A percentile compares a stretch with the other conserved stretches of the same genome.
Evolutionary conservation across 1,139 yeast species (phyloP).

Genomic region (Yamadazyma aaseri): DNA sequence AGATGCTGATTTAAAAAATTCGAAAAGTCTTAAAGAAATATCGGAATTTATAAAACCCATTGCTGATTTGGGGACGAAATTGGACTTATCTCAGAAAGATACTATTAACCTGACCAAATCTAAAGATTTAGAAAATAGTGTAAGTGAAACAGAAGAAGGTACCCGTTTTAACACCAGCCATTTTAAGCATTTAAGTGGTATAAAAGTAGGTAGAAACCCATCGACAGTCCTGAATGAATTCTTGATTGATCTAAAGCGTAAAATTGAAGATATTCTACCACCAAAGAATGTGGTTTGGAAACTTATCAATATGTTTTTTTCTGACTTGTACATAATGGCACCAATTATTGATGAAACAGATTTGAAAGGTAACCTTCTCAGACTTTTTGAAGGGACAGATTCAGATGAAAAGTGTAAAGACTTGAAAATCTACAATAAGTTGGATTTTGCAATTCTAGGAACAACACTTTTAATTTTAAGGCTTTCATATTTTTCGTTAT

Average conservation of each 20-base stretch:
- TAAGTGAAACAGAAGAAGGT: too few relatives aligned
- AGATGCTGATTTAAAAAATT: too few relatives aligned
- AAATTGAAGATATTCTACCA: constrained; percentile 45
- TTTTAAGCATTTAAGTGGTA: too few relatives aligned
- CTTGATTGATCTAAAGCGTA: constrained; percentile 23
- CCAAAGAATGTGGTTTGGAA: constrained; percentile 42
- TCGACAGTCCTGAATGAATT: too few relatives aligned
- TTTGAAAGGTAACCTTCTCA: constrained; percentile 16
- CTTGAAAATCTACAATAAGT: constrained; percentile 12
- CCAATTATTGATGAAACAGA: constrained; percentile 48
- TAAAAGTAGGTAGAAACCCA: too few relatives aligned
- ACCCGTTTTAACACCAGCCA: too few relatives aligned
- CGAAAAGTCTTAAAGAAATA: too few relatives aligned
- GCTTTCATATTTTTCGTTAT: constrained; percentile 22
- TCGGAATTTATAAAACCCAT: too few relatives aligned
- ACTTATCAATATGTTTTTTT: constrained; percentile 44
- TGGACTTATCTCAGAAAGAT: too few relatives aligned
- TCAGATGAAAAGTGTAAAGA: constrained; percentile 11
- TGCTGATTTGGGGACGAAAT: too few relatives aligned
- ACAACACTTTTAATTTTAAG: constrained; percentile 22
- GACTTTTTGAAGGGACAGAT: constrained; percentile 20
- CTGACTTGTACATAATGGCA: constrained; percentile 41
- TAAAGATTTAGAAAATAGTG: too few relatives aligned
- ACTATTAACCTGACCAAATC: too few relatives aligned
- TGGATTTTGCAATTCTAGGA: constrained; percentile 26